These are phyloP conservation scores for Talaromyces sp. DNA, from an alignment of 2,329 filamentous ascomycete species.

Conservation along the genomic window DNA sequence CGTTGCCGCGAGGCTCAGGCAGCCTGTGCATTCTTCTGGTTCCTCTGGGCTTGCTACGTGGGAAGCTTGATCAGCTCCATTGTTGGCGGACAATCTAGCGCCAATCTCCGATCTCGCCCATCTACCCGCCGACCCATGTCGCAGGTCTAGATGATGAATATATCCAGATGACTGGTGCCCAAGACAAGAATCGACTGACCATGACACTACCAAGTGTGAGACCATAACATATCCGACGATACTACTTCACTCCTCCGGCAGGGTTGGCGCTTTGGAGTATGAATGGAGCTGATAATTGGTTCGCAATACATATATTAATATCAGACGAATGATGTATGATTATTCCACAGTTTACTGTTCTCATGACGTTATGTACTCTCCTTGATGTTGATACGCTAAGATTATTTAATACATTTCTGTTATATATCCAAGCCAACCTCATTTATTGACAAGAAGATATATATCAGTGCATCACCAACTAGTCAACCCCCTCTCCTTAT, in stretches of 20 bases:
- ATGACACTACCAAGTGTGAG: not conserved
- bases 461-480: constrained; percentile 47
- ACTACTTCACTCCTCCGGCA: not conserved
- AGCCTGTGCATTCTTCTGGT: constrained; percentile 51
- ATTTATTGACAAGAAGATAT: not conserved
- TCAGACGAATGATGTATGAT: constrained; percentile 4
- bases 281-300: not conserved
- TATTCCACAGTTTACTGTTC: not conserved
- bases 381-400: constrained; percentile 3
- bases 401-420: not conserved
- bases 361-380: constrained; percentile 1
- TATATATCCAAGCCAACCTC: not conserved
- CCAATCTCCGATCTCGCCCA: constrained; percentile 34
- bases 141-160: constrained; percentile 39
- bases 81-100: constrained; percentile 33
- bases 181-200: not conserved
- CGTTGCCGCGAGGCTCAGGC: constrained; percentile 53
- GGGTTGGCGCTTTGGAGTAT: not conserved
- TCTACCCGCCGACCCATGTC: constrained; percentile 42
- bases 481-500: constrained; percentile 67
- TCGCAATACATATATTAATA: constrained; percentile 4
- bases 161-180: not conserved
- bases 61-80: constrained; percentile 41
- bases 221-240: not conserved
- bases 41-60: constrained; percentile 46